Evolutionary conservation across 352 stramenopile species (phyloP), one percentile per base, ranked within the genome.

Genomic region (Globisporangium cylindrosporum): DNA sequence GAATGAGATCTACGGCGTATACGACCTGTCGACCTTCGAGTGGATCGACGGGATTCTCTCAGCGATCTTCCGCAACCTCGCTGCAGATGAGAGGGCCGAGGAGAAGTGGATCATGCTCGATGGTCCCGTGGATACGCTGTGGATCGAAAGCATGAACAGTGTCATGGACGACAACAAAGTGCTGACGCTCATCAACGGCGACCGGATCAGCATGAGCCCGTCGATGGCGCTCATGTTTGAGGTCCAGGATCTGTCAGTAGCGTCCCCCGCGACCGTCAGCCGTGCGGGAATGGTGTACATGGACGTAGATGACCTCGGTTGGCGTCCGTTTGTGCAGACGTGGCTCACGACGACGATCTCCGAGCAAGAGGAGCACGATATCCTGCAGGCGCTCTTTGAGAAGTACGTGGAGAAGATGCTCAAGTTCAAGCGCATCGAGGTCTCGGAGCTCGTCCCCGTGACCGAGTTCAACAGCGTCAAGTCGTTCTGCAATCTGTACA

Each of bases 281-380:
- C 85, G 94, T 38, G 92, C 93, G 24, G 95, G 95, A 34, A 97
- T 98, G 81, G 92, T 98, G 8, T 98, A 98, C 77, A 97, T 98
- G 87, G 83, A 94, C 46, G 84, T 92, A 4, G 76, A 91, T 24
- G 86, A 95, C 49, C 81, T 97, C 25, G 84, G 89, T 9, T 96
- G 85, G 84, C 79, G 73, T 3, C 86, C 88, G 2, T 93, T 92
- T 22, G 82, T 96, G 15, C 75, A 90, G 43, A 92, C 86, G 18
- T 95, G 86, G 86, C 71, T 93, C 2, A 43, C 67, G 12, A 93
- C 80, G 25, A 90, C 75, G 25, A 93, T 95, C 63, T 24, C 60
- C 10, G 63, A 84, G 15, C 62, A 74, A 25, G 88, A 94, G 55
- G 86, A 95, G 66, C 81, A 81, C 12, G 85, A 93, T 20, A 74